Conservation (phyloP, 1,139 yeast genomes). For the Lodderomyces oxycetoniae region DNA sequence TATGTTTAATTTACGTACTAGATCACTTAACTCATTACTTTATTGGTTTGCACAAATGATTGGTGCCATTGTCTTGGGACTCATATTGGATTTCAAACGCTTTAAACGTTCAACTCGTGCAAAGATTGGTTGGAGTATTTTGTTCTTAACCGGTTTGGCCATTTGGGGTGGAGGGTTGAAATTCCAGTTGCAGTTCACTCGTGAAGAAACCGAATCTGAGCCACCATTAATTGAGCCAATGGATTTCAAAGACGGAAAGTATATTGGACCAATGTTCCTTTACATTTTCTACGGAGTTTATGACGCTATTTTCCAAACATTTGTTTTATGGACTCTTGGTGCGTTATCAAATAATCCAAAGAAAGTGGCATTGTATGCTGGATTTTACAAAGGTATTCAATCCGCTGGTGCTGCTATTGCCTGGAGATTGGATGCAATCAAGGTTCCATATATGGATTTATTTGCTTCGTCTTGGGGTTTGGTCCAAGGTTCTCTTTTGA, state of each 20-base stretch:
- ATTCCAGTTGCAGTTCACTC: slow-evolving; percentile 44
- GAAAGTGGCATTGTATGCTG: slow-evolving; percentile 54
- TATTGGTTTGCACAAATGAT: slow-evolving; percentile 61
- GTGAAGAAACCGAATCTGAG: slow-evolving; percentile 28
- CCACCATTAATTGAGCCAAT: slow-evolving; percentile 23
- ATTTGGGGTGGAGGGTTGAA: slow-evolving; percentile 63
- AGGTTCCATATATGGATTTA: slow-evolving; percentile 37
- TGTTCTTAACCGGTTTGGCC: slow-evolving; percentile 41
- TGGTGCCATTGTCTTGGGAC: slow-evolving; percentile 50
- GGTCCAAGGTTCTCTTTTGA: slow-evolving; percentile 42
- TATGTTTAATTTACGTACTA: slow-evolving; percentile 53
- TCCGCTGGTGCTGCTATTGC: slow-evolving; percentile 61
- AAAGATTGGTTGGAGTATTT: slow-evolving; percentile 39
- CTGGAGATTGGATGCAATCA: slow-evolving; percentile 53
- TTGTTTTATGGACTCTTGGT: slow-evolving; percentile 54
- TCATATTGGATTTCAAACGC: slow-evolving; percentile 40
- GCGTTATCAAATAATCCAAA: slow-evolving; percentile 54
- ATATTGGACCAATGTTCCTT: slow-evolving; percentile 57
- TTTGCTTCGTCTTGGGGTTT: slow-evolving; percentile 59
- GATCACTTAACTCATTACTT: slow-evolving; percentile 55
- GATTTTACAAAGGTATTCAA: slow-evolving; percentile 60
- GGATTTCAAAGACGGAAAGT: slow-evolving; percentile 43
- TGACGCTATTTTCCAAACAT: slow-evolving; percentile 58
- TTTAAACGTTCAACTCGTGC: slow-evolving; percentile 45
- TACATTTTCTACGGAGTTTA: slow-evolving; percentile 57